Evolutionary conservation across 169 alveolate species (phyloP), one percentile per base, ranked within the genome.

Genomic region (Blepharisma undulans): DNA sequence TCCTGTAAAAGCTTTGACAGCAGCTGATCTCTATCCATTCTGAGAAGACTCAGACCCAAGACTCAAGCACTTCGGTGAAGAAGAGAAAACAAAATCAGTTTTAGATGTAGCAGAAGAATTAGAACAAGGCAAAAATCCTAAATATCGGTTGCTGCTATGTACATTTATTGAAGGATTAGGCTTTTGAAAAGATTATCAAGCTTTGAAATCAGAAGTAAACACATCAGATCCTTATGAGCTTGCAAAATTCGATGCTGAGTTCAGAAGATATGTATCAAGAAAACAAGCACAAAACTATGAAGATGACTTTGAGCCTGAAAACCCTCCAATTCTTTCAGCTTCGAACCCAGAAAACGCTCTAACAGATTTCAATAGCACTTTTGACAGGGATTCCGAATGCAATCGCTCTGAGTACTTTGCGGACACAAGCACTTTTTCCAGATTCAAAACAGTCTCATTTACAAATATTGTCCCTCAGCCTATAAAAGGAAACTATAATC

Each of bases 1-100:
- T 25, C 78, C 27, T 21, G 36, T 82, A 32, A 30, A 82, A 21
- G 22, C 29, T 19, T 30, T 82, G 4, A 82, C 89, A 10, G 77
- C 34, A 7, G 71, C 22, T 19, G 89, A 82, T 22, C 33, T 82
- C 19, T 82, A 32, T 48, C 89, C 89, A 4, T 82, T 48, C 18
- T 82, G 89, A 72, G 89, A 32, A 82, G 89, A 82, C 21, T 82
- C 89, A 21, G 89, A 82, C 76, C 33, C 33, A 36, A 32, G 89
- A 32, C 76, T 82, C 22, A 22, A 33, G 36, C 74, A 72, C 34
- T 34, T 82, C n/a, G 29, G 34, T 36, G 78, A 82, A 4, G 89
- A 82, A 29, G 33, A 59, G 76, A 34, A 82, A 60, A n/a, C 18
- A 36, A 32, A 32, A 30, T 32, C 89, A 22, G 78, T 60, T 22